Evolutionary conservation across 768 basidiomycete species (phyloP).

Genomic region (Pleurotus tuber-regium): DNA sequence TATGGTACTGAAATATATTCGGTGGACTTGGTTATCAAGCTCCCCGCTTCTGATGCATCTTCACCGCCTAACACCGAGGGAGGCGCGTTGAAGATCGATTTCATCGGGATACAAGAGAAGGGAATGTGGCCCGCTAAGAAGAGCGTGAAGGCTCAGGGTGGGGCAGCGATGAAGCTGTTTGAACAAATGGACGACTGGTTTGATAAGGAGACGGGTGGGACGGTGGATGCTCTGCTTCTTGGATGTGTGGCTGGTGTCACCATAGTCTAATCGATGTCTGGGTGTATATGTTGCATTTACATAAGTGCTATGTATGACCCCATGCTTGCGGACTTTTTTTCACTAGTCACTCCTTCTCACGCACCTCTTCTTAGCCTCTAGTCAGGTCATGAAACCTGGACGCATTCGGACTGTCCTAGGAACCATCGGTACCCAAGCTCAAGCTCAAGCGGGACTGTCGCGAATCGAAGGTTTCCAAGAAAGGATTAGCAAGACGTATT

Average conservation of each 20-base stretch:
- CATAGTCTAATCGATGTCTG: slow-evolving; percentile 26
- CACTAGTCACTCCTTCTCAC: too few species aligned
- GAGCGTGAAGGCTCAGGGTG: slow-evolving; percentile 44
- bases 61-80: slow-evolving; percentile 14
- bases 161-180: slow-evolving; percentile 70
- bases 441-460: too few species aligned
- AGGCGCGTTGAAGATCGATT: slow-evolving; percentile 58
- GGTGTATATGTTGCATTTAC: too few species aligned
- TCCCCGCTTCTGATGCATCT: slow-evolving; percentile 33
- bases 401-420: too few species aligned
- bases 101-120: slow-evolving; percentile 78
- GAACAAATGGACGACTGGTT: slow-evolving; percentile 75
- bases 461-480: too few species aligned
- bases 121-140: slow-evolving; percentile 83
- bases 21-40: slow-evolving; percentile 67
- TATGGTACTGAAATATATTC: slow-evolving; percentile 74
- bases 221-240: slow-evolving; percentile 65
- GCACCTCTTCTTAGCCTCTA: too few species aligned
- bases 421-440: too few species aligned
- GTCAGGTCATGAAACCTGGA: too few species aligned
- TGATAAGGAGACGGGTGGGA: slow-evolving; percentile 55
- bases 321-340: too few species aligned
- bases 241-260: slow-evolving; percentile 69
- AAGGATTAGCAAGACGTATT: too few species aligned
- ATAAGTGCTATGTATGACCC: too few species aligned